Evolutionary conservation across 2,329 filamentous ascomycete species (phyloP).

Genomic region (Pestalotiopsis fici): DNA sequence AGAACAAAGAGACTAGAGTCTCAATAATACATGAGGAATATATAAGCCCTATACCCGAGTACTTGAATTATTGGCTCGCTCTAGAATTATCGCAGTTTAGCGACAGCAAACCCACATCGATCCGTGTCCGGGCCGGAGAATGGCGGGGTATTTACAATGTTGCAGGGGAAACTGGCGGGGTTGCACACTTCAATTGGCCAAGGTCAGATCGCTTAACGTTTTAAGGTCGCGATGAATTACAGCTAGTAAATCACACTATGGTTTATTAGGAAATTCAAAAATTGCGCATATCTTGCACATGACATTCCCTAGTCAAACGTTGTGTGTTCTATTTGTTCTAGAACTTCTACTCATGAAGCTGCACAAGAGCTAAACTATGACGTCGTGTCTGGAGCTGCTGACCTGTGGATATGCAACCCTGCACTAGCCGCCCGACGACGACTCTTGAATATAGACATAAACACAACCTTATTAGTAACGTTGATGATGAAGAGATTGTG

Average conservation of each 20-base stretch:
- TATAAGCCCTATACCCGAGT: background rate
- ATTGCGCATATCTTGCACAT: background rate
- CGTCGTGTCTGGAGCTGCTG: too few species aligned
- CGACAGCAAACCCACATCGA: background rate
- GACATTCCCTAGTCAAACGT: too few species aligned
- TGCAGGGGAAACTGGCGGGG: background rate
- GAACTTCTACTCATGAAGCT: too few species aligned
- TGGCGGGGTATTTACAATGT: slow-evolving; percentile 6
- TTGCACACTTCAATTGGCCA: background rate
- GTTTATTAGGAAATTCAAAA: background rate
- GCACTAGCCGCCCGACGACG: too few species aligned
- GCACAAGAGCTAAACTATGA: too few species aligned
- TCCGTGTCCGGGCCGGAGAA: slow-evolving; percentile 5
- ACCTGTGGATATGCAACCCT: too few species aligned
- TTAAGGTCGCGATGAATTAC: background rate
- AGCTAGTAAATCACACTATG: background rate
- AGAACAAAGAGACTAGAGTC: background rate
- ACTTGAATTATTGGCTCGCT: slow-evolving; percentile 4
- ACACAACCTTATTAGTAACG: too few species aligned
- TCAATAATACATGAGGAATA: background rate
- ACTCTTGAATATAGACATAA: too few species aligned
- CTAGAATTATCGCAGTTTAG: background rate
- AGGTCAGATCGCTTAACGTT: background rate
- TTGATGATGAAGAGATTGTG: too few species aligned
- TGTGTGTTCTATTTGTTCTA: too few species aligned